Evolutionary conservation across 1,284 basidiomycete species (phyloP), one percentile per base, ranked within the genome.

Genomic region (Apiotrichum akiyoshidainum): DNA sequence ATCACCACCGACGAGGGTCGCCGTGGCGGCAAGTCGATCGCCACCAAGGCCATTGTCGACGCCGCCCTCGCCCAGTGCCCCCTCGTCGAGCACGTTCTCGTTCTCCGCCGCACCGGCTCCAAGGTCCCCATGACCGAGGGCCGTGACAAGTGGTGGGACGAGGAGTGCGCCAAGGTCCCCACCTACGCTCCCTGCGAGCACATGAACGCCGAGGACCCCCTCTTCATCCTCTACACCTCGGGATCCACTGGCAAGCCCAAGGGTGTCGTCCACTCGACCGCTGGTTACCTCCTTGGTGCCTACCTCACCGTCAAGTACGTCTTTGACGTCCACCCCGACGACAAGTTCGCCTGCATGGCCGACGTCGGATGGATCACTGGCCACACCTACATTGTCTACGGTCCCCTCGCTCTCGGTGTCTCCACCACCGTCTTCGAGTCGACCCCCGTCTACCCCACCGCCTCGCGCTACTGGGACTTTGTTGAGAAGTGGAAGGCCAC

Each of bases 311-410:
- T 94, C 77, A 97, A 97, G 80, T 90, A 91, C 78, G 90, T 97
- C 64, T 99, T 98, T 71, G 96, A 99, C 75, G 86, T 97, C 34
- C 96, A 99, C 78, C 85, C 87, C 16, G 89, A 88, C 56, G 89
- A 94, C 80, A 86, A 83, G 67, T 98, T 95, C 76, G 95, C 89
- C 7, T 99, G 96, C 82, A 95, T 98, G 94, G 95, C 95, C 63
- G 95, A 99, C 75, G 85, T 99, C 58, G 95, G 95, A 70, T 99
- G 95, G 95, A 97, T 99, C 80, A 99, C 95, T 5, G 95, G 95
- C 41, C 95, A 98, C 81, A 91, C 91, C 78, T 90, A 98, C 82
- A 98, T 98, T 75, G 85, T 98, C 66, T 99, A 98, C 78, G 95
- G 96, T 22, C 96, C 96, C 6, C 85, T 98, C 59, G 73, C 76